Percentiles rank a stretch among this genome's conserved stretches.
These are phyloP conservation scores for Solanum pennellii DNA, from an alignment of 257 asterid genomes.

Conservation along the genomic window DNA sequence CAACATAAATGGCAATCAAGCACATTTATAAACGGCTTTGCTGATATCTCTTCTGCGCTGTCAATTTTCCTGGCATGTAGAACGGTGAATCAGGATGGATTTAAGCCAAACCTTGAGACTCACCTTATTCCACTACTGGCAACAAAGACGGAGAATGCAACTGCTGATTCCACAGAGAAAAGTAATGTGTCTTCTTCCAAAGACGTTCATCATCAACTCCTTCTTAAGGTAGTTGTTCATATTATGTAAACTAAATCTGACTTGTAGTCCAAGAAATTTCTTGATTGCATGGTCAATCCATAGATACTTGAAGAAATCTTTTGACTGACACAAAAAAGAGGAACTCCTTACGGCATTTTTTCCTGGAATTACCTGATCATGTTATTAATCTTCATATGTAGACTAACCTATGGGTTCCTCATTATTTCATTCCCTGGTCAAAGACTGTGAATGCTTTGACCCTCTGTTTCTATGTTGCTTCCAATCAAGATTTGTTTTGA, in stretches of 20 bases:
- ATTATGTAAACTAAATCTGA: conserved; percentile 3
- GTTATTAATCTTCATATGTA: not conserved
- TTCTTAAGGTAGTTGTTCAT: conserved; percentile 57
- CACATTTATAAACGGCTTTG: not conserved
- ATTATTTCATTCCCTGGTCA: not conserved
- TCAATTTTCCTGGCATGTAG: conserved; percentile 22
- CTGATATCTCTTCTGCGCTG: not conserved
- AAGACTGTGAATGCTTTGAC: not conserved
- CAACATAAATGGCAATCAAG: not conserved
- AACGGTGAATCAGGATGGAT: conserved; percentile 90
- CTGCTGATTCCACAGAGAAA: conserved; percentile 43
- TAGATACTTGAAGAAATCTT: not conserved
- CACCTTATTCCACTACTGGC: conserved; percentile 88
- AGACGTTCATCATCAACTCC: conserved; percentile 69
- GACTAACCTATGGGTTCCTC: not conserved
- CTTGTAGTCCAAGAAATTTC: not conserved
- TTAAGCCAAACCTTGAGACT: conserved; percentile 94
- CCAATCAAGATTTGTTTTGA: not conserved
- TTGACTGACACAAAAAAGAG: not conserved
- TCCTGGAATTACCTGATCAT: not conserved
- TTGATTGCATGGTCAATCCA: not conserved
- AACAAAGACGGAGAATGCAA: conserved; percentile 39
- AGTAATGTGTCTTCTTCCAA: conserved; percentile 33
- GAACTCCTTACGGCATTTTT: not conserved
- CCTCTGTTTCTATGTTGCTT: not conserved